Conservation (phyloP, 1,284 basidiomycete genomes). For the Cutaneotrichosporon daszewskae region DNA sequence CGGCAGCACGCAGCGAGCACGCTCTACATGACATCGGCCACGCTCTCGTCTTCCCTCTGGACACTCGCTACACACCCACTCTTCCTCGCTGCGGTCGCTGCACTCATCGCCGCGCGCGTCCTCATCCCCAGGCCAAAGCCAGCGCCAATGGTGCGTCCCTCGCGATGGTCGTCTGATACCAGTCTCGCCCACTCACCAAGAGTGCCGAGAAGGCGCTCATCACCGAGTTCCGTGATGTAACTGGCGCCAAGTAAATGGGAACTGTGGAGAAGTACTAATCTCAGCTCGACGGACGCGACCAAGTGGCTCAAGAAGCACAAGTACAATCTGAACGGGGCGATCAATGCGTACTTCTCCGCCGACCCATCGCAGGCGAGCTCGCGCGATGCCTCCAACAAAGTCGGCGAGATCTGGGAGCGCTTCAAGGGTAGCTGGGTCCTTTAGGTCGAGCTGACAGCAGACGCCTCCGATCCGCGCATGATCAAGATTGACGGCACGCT, state of each 20-base stretch:
- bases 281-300: conserved; percentile 33
- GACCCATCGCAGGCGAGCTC: not conserved
- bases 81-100: too few species aligned
- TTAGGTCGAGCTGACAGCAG: conserved; percentile 16
- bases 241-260: conserved; percentile 35
- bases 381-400: conserved; percentile 35
- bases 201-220: conserved; percentile 20
- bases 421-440: conserved; percentile 42
- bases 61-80: too few species aligned
- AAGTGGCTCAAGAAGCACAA: conserved; percentile 44
- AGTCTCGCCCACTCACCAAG: conserved; percentile 20
- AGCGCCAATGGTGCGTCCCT: conserved; percentile 5
- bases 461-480: conserved; percentile 36
- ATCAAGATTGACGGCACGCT: conserved; percentile 49
- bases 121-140: not conserved
- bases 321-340: conserved; percentile 32
- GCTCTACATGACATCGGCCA: too few species aligned
- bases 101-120: too few species aligned
- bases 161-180: not conserved
- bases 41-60: too few species aligned
- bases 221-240: conserved; percentile 36
- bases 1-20: too few species aligned
- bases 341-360: conserved; percentile 39
- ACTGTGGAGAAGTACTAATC: not conserved
- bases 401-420: conserved; percentile 45